A percentile compares a stretch with the other conserved stretches of the same genome.
Evolutionary conservation across 768 basidiomycete genomes (phyloP).

Genomic region (Asterophora lycoperdoides): DNA sequence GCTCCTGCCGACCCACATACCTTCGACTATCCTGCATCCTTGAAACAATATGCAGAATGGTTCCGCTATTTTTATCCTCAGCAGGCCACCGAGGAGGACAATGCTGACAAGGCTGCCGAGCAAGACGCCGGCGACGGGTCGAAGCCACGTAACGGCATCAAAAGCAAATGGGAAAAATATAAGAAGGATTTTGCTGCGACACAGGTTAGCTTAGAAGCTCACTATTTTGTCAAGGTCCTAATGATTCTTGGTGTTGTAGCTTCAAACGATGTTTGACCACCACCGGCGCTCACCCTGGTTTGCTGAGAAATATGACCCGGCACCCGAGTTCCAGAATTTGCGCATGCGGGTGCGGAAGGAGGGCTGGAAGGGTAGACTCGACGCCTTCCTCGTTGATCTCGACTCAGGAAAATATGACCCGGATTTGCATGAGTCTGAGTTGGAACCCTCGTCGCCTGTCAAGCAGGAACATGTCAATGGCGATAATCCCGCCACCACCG

Average conservation of each 20-base stretch:
- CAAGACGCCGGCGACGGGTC: slow-evolving; percentile 78
- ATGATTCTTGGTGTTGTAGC: slow-evolving; percentile 54
- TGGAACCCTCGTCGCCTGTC: slow-evolving; percentile 43
- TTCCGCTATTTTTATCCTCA: slow-evolving; percentile 74
- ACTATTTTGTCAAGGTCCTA: slow-evolving; percentile 20
- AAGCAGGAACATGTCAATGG: slow-evolving; percentile 51
- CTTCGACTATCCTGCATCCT: slow-evolving; percentile 73
- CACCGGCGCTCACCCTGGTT: slow-evolving; percentile 97
- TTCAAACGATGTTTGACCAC: slow-evolving; percentile 93
- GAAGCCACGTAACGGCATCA: slow-evolving; percentile 82
- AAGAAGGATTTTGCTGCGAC: slow-evolving; percentile 84
- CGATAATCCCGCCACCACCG: slow-evolving; percentile 29
- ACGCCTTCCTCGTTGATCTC: slow-evolving; percentile 73
- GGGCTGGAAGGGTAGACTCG: slow-evolving; percentile 75
- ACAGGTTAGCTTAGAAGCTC: slow-evolving; percentile 61
- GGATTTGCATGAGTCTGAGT: slow-evolving; percentile 59
- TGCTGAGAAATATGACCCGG: slow-evolving; percentile 88
- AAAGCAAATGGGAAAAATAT: slow-evolving; percentile 86
- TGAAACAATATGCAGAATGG: slow-evolving; percentile 89
- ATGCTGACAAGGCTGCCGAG: slow-evolving; percentile 78
- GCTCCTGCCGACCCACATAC: slow-evolving; percentile 76
- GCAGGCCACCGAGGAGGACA: slow-evolving; percentile 79
- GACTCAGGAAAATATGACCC: slow-evolving; percentile 85
- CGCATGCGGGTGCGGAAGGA: slow-evolving; percentile 78
- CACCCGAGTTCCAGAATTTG: slow-evolving; percentile 62